phyloP scores from a whole-genome alignment of 768 basidiomycete genomes.

The Podaxis pistillaris region DNA sequence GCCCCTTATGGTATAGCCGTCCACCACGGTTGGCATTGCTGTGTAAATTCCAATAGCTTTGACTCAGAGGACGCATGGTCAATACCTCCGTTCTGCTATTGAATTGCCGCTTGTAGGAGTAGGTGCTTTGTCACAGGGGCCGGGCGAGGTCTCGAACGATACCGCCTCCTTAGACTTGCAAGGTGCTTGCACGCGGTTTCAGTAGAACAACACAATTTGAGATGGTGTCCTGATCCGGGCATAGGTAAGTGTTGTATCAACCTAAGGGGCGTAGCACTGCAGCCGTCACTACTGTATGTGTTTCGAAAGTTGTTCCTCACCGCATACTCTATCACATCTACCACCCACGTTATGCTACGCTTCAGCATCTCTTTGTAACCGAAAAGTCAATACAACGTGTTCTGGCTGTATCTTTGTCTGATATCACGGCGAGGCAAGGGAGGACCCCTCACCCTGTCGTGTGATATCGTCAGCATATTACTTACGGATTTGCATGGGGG shows the following conservation, averaged over 20 bases:
- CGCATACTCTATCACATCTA: neutral
- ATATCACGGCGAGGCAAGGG: neutral
- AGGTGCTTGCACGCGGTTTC: too few species aligned
- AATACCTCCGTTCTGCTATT: too few species aligned
- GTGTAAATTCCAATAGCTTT: neutral
- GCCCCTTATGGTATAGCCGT: neutral
- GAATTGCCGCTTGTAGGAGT: too few species aligned
- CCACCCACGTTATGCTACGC: neutral
- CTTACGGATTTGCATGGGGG: neutral
- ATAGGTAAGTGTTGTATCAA: neutral
- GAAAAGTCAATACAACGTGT: neutral
- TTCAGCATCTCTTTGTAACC: neutral
- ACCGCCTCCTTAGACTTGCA: too few species aligned
- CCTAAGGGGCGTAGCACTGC: neutral
- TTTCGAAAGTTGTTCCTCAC: neutral
- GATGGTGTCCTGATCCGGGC: neutral
- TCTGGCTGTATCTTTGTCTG: neutral
- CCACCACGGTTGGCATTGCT: neutral
- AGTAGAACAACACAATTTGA: neutral
- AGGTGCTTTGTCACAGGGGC: neutral
- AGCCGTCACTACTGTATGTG: neutral
- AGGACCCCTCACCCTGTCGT: neutral
- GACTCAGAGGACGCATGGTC: neutral
- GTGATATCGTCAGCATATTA: neutral
- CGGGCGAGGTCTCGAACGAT: too few species aligned